These are phyloP conservation scores for Phytophthora syringae DNA, from an alignment of 352 stramenopile genomes.

Conservation along the genomic window DNA sequence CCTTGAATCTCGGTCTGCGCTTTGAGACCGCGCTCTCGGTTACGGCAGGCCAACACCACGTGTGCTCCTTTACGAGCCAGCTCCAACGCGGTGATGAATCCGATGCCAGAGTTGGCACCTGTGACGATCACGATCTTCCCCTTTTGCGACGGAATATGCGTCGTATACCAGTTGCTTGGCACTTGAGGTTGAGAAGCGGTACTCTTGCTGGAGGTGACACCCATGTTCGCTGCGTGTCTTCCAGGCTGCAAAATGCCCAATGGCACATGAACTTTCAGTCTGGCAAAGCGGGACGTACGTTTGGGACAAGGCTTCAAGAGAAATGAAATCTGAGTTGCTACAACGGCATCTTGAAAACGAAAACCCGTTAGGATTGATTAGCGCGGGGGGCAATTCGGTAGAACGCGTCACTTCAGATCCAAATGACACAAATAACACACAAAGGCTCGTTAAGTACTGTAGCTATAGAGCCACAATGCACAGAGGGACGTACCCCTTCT, in stretches of 20 bases:
- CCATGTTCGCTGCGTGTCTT: not conserved
- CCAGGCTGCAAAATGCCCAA: too few relatives aligned
- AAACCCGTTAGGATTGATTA: too few relatives aligned
- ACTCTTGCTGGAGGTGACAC: not conserved
- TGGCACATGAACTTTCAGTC: too few relatives aligned
- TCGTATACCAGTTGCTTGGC: not conserved
- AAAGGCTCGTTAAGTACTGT: too few relatives aligned
- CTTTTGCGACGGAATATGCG: constrained; percentile 1
- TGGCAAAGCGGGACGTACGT: too few relatives aligned
- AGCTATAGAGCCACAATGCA: too few relatives aligned
- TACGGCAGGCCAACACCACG: constrained; percentile 41
- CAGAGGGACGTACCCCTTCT: constrained; percentile 82
- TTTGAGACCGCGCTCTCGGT: constrained; percentile 19
- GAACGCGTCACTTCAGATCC: constrained; percentile 86
- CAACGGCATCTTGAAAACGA: too few relatives aligned
- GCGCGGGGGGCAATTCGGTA: too few relatives aligned
- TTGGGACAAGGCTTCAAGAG: too few relatives aligned
- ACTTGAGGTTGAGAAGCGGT: not conserved
- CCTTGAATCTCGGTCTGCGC: constrained; percentile 32
- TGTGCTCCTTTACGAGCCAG: constrained; percentile 33
- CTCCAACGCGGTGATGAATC: constrained; percentile 32
- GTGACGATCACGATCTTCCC: constrained; percentile 4
- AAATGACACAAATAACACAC: constrained; percentile 11
- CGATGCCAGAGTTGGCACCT: constrained; percentile 33
- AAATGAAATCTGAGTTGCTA: too few relatives aligned